Evolutionary conservation across 805 yeast species (phyloP), one percentile per base, ranked within the genome.

Genomic region (Priceomyces castillae): DNA sequence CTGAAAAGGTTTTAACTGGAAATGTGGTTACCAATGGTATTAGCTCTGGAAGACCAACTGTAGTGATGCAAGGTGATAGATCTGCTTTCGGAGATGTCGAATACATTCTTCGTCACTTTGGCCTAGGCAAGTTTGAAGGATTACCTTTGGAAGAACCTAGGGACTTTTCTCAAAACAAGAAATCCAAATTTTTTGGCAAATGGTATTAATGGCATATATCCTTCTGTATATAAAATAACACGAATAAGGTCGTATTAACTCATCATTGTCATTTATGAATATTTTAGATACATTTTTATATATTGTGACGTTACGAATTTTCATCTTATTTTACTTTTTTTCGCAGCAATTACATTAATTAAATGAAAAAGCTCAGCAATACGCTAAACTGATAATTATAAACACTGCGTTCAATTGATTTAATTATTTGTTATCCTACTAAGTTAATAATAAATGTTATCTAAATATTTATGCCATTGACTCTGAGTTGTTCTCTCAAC

Each of bases 51-150:
- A 72, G 69, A 47, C 94, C 97, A n/a, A 86, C 96, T 1, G 72
- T 90, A 23, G 94, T 90, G 6, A 79, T 89, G 73, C 95, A 89
- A 71, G 98, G 98, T 42, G 81, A 85, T 41, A 77, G 95, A 56
- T 90, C 82, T 34, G 67, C 79, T 10, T 89, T 90, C 64, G 97
- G 97, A 10, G 96, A 94, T 61, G 82, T 92, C 15, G 78, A 78
- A 18, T 76, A 66, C 10, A 80, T 82, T 18, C 67, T 88, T 48
- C 73, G 72, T 44, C 73, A 77, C 44, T 87, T 83, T 56, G 97
- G 97, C 0, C 69, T 90, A 47, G 96, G 96, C 2, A 58, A 56
- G 40, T 60, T 51, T 41, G 45, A 46, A 10, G 63, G 58, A 1
- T 55, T 53, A 14, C 45, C 47, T 10, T 31, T 53, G n/a, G 39